Base-by-base conservation (phyloP, 2,329 filamentous ascomycete species). In the Fusarium xyrophilum region DNA sequence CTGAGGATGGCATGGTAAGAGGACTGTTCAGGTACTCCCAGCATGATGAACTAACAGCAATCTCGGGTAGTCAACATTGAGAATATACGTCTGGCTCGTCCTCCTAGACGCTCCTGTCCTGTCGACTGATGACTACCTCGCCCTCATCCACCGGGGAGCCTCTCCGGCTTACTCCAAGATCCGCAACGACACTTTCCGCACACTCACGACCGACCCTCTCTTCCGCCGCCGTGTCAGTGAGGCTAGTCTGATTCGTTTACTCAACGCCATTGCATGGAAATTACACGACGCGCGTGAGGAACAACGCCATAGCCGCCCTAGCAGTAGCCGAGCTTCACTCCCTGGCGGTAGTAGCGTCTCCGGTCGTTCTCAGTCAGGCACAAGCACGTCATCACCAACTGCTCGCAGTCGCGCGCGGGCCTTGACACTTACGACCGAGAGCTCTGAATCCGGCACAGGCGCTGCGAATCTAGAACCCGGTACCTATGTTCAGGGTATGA, bases 401-500 rank as follows among this genome's bases (percentile, higher is more conserved):
- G 79, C 83, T n/a, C 82, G 81, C 67, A 82, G 79, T 61, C 83
- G 86, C 65, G 81, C 84, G n/a, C 83, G 86, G 36, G 86, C 86
- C 33, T 76, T 87, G 58, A 86, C 86, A 15, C 80, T 90, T 56
- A 90, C 87, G 3, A 89, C 86, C 0, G 88, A 90, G 74, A 84
- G 88, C 65, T 85, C 90, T 69, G 88, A 90, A 67, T 82, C 83
- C 10, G 86, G 85, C 60, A 75, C 78, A 15, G 85, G 86, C 60
- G 76, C 79, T 23, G 83, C 82, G 5, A 83, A 82, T 10, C 81
- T 82, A 33, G 90, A 93, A 72, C 87, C 92, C 14, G 93, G 93
- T 33, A 94, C 92, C 40, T 99, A 99, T 74, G 95, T 99, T 5
- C 96, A 99, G 79, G 96, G 96, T 70, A 98, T 99, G 95, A 99